phyloP scores from a whole-genome alignment of 345 rosid genomes.

The Excoecaria agallocha region DNA sequence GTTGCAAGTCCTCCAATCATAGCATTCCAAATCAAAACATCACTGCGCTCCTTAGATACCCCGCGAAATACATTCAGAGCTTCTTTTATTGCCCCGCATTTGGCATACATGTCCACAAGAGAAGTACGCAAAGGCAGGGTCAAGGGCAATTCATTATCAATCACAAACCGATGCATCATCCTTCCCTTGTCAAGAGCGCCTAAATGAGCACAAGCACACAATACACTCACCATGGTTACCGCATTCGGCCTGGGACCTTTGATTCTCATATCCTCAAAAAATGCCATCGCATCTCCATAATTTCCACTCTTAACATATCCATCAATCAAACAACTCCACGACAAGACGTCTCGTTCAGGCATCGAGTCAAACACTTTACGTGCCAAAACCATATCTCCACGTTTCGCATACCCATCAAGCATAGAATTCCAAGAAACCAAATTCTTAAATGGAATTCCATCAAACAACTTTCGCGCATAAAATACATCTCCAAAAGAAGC shows the following conservation, averaged over 20 bases:
- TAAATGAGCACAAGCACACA: conserved; percentile 83
- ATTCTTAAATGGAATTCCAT: conserved; percentile 54
- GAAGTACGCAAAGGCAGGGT: conserved; percentile 64
- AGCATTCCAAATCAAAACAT: conserved; percentile 83
- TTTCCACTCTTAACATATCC: conserved; percentile 68
- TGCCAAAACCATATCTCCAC: conserved; percentile 49
- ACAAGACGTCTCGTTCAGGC: conserved; percentile 65
- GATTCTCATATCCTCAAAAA: conserved; percentile 55
- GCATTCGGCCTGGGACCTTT: conserved; percentile 60
- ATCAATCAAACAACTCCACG: conserved; percentile 87
- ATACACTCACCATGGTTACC: conserved; percentile 83
- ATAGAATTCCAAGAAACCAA: conserved; percentile 80
- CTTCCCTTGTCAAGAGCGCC: conserved; percentile 72
- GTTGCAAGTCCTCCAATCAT: conserved; percentile 84
- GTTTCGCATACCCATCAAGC: conserved; percentile 68
- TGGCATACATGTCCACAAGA: conserved; percentile 86
- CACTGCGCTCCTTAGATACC: conserved; percentile 31
- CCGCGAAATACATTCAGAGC: conserved; percentile 55
- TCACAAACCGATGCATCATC: conserved; percentile 50
- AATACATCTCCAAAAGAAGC: conserved; percentile 46
- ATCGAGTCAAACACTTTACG: conserved; percentile 56
- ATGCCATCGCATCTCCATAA: conserved; percentile 51
- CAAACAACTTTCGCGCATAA: conserved; percentile 61
- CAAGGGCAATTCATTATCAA: conserved; percentile 43
- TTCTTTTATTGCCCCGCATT: conserved; percentile 74